Conservation (phyloP, 2,329 filamentous ascomycete genomes). For the Calonectria honghensis region DNA sequence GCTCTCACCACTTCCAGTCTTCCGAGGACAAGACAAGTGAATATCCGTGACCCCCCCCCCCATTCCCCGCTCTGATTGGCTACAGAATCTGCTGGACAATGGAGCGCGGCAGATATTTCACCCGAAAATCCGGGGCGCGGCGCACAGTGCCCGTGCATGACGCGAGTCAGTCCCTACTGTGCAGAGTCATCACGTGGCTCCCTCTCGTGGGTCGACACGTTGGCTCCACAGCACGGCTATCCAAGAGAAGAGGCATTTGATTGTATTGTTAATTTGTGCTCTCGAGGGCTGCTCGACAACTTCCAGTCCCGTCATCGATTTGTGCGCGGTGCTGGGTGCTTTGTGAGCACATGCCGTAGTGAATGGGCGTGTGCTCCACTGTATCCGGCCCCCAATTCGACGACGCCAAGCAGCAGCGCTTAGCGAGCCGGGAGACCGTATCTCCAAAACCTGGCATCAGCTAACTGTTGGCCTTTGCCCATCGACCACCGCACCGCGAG, state of each 20-base stretch:
- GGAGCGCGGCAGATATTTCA: conserved; percentile 56
- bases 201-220: conserved; percentile 56
- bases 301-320: conserved; percentile 31
- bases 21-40: conserved; percentile 22
- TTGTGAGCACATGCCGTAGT: conserved; percentile 56
- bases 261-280: conserved; percentile 44
- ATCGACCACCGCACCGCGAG: conserved; percentile 53
- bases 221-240: conserved; percentile 51
- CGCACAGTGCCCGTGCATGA: conserved; percentile 53
- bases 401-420: conserved; percentile 60
- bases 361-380: conserved; percentile 58
- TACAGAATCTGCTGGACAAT: conserved; percentile 9
- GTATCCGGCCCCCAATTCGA: conserved; percentile 55
- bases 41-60: conserved; percentile 14
- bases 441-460: conserved; percentile 57
- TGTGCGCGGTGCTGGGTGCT: conserved; percentile 49
- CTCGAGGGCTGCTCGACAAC: conserved; percentile 33
- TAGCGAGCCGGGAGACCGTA: conserved; percentile 56
- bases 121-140: conserved; percentile 46
- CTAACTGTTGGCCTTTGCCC: conserved; percentile 50
- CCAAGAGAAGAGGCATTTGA: conserved; percentile 52
- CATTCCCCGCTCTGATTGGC: conserved; percentile 54
- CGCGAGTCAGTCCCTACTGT: conserved; percentile 52
- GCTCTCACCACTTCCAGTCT: conserved; percentile 38
- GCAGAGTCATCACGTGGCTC: conserved; percentile 59